Conservation (phyloP, 2,329 filamentous ascomycete genomes). For the Diaporthe capsici region DNA sequence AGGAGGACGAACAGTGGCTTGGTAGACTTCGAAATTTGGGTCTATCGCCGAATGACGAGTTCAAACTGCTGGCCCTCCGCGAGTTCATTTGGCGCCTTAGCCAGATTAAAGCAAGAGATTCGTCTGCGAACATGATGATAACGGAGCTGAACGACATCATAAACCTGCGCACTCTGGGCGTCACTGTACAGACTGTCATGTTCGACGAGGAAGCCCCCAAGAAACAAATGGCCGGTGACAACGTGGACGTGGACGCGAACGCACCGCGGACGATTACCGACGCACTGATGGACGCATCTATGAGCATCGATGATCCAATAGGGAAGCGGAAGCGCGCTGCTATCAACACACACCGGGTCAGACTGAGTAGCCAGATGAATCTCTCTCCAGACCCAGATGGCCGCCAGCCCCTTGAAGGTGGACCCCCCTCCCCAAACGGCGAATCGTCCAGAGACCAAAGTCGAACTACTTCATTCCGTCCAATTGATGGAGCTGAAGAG, state of each 20-base stretch:
- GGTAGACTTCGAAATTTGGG: slow-evolving; percentile 86
- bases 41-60: slow-evolving; percentile 85
- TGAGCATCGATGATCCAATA: slow-evolving; percentile 81
- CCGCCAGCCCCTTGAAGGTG: slow-evolving; percentile 49
- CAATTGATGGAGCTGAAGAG: slow-evolving; percentile 1
- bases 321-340: slow-evolving; percentile 67
- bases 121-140: slow-evolving; percentile 52
- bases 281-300: slow-evolving; percentile 91
- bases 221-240: slow-evolving; percentile 51
- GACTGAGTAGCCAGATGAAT: slow-evolving; percentile 56
- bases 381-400: slow-evolving; percentile 56
- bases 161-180: slow-evolving; percentile 79
- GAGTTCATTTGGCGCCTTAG: slow-evolving; percentile 94
- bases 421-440: slow-evolving; percentile 46
- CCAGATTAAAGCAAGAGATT: slow-evolving; percentile 75
- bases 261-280: slow-evolving; percentile 86
- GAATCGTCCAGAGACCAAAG: slow-evolving; percentile 41
- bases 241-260: slow-evolving; percentile 54
- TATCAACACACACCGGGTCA: slow-evolving; percentile 64
- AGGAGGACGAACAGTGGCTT: slow-evolving; percentile 97
- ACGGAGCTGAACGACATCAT: slow-evolving; percentile 78
- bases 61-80: slow-evolving; percentile 86
- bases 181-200: slow-evolving; percentile 90
- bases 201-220: slow-evolving; percentile 83
- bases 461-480: slow-evolving; percentile 21